Conservation (phyloP, 2,329 filamentous ascomycete genomes). For the Stagonosporopsis tanaceti region DNA sequence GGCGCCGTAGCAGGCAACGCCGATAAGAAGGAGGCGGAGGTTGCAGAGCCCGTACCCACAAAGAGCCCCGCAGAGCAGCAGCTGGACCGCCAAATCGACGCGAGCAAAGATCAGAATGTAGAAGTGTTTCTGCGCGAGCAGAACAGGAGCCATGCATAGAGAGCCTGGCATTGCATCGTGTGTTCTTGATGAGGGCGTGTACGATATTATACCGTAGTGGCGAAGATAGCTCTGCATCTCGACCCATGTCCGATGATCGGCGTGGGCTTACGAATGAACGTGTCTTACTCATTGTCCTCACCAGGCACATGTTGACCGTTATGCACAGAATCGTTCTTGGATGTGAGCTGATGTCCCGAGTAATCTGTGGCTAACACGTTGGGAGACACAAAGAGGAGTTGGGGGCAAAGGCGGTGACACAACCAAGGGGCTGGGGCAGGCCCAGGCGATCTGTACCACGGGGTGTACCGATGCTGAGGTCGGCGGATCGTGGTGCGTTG, state of each 20-base stretch:
- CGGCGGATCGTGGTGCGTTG: neutral
- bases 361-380: neutral
- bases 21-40: constrained; percentile 30
- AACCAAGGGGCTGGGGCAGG: neutral
- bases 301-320: neutral
- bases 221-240: neutral
- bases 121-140: constrained; percentile 46
- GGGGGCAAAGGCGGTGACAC: neutral
- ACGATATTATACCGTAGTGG: constrained; percentile 15
- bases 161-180: neutral
- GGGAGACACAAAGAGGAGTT: neutral
- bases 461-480: neutral
- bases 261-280: constrained; percentile 4
- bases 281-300: neutral
- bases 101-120: constrained; percentile 36
- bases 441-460: neutral
- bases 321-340: neutral
- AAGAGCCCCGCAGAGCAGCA: constrained; percentile 44
- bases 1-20: constrained; percentile 33
- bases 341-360: neutral
- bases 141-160: constrained; percentile 22
- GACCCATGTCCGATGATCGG: neutral
- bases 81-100: constrained; percentile 42
- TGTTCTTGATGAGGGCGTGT: constrained; percentile 1
- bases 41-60: constrained; percentile 23